Evolutionary conservation across 2,329 filamentous ascomycete species (phyloP), one percentile per base, ranked within the genome.

Genomic region (Orbilia quercus): DNA sequence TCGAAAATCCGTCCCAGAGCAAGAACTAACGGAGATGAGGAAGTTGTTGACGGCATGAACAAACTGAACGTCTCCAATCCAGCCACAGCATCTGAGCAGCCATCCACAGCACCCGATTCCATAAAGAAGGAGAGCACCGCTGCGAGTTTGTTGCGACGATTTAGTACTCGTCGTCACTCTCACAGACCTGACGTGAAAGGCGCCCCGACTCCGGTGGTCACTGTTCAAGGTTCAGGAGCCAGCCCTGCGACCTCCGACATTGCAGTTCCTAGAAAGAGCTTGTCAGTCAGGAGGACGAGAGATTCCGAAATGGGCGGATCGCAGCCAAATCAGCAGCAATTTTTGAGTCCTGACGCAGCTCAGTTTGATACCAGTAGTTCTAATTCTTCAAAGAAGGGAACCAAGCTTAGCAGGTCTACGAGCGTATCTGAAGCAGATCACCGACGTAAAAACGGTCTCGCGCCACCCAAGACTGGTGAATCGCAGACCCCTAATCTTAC

Each of bases 1-100:
- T 91, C 92, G 45, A 91, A 91, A 71, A 89, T 91, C 34, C 86
- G 95, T 54, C 92, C 93, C 6, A 87, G 95, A 53, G 92, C 95
- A 36, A 87, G 95, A 76, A 98, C 95, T 0, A 94, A 98, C 79
- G 95, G 94, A 14, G 95, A 98, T 80, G 94, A 98, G 75, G 95
- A 99, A 67, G 86, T 91, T 9, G 85, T 89, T 0, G 91, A 96
- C 53, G 85, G 85, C 6, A 82, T 90, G 79, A 90, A 91, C 80
- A 87, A 88, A 76, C 81, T 90, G 18, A 87, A 88, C 75, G 79
- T 81, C 75, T 79, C 84, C 76, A 79, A 82, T 40, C 81, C 84
- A 66, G 80, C 84, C 76, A 77, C 86, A 76, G 78, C 85, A 89
- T 23, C 84, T 87, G 20, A 86, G 45, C 76, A 42, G 58, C 38